A percentile compares a stretch with the other conserved stretches of the same genome.
These are phyloP conservation scores for Sporobolomyces roseus DNA, from an alignment of 768 basidiomycete genomes.

Conservation along the genomic window DNA sequence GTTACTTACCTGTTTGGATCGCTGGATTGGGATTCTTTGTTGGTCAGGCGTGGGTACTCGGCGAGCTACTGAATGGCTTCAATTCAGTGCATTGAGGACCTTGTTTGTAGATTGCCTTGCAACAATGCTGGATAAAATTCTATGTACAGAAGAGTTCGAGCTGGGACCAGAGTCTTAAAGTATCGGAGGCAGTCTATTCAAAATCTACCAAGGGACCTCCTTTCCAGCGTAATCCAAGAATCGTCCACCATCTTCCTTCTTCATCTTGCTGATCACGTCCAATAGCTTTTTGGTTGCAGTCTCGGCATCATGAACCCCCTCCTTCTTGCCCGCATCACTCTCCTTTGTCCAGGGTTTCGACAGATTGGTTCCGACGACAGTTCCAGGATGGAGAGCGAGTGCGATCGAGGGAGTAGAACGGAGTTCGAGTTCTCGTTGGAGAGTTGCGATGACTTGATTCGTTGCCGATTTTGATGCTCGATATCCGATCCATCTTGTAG, in stretches of 20 bases:
- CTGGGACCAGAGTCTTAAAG: neutral
- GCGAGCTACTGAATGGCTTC: slow-evolving; percentile 20
- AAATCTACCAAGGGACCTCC: slow-evolving; percentile 29
- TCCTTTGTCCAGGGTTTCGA: slow-evolving; percentile 41
- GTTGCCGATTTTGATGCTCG: slow-evolving; percentile 52
- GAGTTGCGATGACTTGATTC: slow-evolving; percentile 50
- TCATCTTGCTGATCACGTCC: slow-evolving; percentile 34
- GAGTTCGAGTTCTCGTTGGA: slow-evolving; percentile 50
- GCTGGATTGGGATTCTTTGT: slow-evolving; percentile 69
- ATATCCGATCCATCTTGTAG: slow-evolving; percentile 31
- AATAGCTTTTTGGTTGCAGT: slow-evolving; percentile 41
- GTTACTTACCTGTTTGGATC: slow-evolving; percentile 72
- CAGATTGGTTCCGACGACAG: slow-evolving; percentile 40
- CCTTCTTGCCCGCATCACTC: slow-evolving; percentile 46
- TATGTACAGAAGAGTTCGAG: too few species aligned
- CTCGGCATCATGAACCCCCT: slow-evolving; percentile 49
- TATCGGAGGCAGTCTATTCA: neutral
- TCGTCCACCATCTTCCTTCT: slow-evolving; percentile 32
- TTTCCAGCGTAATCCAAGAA: slow-evolving; percentile 42
- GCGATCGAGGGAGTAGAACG: slow-evolving; percentile 29
- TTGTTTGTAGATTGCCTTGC: too few species aligned
- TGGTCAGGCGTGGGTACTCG: slow-evolving; percentile 71
- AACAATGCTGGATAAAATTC: too few species aligned
- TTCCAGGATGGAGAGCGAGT: slow-evolving; percentile 43
- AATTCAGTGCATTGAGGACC: too few species aligned